Evolutionary conservation across 805 yeast genomes (phyloP).

Genomic region (Starmera pachycereana): DNA sequence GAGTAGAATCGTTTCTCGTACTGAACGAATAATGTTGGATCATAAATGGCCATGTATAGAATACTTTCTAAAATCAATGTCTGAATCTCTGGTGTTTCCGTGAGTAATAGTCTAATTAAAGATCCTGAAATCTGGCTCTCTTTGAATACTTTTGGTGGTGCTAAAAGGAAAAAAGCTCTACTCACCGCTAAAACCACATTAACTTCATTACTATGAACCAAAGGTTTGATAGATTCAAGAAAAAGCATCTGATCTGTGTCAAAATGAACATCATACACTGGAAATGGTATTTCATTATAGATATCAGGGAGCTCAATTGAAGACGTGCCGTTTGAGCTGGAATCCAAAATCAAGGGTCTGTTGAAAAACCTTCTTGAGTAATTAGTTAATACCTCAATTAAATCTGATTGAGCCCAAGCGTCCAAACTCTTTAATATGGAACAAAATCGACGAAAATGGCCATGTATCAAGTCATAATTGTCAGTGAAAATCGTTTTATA

Average conservation of each 20-base stretch:
- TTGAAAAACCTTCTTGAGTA: conserved; percentile 57
- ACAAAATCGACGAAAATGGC: conserved; percentile 53
- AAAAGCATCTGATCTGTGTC: conserved; percentile 53
- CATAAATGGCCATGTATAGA: conserved; percentile 26
- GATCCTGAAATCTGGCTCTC: conserved; percentile 40
- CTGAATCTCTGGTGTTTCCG: conserved; percentile 25
- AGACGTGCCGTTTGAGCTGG: conserved; percentile 18
- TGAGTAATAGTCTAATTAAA: conserved; percentile 31
- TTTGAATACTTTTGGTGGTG: conserved; percentile 43
- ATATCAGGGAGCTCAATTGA: conserved; percentile 33
- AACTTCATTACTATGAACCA: conserved; percentile 43
- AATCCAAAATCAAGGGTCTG: conserved; percentile 34
- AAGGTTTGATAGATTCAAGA: conserved; percentile 32
- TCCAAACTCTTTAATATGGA: conserved; percentile 42
- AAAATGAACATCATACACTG: conserved; percentile 30
- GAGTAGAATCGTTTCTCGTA: conserved; percentile 42
- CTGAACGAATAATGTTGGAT: conserved; percentile 23
- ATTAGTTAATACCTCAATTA: conserved; percentile 53
- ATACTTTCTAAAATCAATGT: conserved; percentile 38
- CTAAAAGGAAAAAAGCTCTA: conserved; percentile 45
- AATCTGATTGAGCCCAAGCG: conserved; percentile 55
- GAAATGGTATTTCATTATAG: conserved; percentile 27
- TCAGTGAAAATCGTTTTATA: conserved; percentile 43
- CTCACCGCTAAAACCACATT: conserved; percentile 53
- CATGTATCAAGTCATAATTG: conserved; percentile 59